These are phyloP conservation scores for Helotiales sp. DNA, from an alignment of 2,329 filamentous ascomycete species.

Conservation along the genomic window DNA sequence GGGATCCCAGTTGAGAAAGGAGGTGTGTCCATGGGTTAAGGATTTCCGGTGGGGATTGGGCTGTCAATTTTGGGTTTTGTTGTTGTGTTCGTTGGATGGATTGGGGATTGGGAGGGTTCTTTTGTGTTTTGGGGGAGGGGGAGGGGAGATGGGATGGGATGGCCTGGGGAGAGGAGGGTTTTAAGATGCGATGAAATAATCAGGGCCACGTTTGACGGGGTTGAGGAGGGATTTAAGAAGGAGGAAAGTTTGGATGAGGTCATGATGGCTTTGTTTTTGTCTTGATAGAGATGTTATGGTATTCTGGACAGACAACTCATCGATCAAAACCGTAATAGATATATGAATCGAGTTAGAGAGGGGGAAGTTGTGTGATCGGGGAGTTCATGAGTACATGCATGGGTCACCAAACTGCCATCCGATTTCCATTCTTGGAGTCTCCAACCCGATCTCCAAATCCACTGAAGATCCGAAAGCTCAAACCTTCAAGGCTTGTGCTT, in stretches of 20 bases:
- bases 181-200: not conserved
- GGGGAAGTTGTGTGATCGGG: not conserved
- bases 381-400: not conserved
- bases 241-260: not conserved
- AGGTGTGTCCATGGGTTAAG: not conserved
- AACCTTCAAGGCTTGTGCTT: not conserved
- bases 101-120: not conserved
- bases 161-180: not conserved
- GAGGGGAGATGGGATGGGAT: not conserved
- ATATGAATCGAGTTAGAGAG: not conserved
- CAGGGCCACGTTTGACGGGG: not conserved
- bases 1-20: not conserved
- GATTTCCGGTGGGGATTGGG: constrained; percentile 1
- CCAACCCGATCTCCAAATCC: not conserved
- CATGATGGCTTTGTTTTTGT: not conserved
- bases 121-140: not conserved
- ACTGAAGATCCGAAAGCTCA: not conserved
- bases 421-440: not conserved
- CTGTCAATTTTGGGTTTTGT: not conserved
- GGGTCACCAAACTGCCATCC: not conserved
- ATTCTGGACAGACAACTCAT: not conserved
- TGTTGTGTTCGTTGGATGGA: not conserved
- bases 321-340: not conserved
- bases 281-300: not conserved
- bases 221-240: not conserved